These are phyloP conservation scores for Annulohypoxylon truncatum DNA, from an alignment of 2,329 filamentous ascomycete species.

Conservation along the genomic window DNA sequence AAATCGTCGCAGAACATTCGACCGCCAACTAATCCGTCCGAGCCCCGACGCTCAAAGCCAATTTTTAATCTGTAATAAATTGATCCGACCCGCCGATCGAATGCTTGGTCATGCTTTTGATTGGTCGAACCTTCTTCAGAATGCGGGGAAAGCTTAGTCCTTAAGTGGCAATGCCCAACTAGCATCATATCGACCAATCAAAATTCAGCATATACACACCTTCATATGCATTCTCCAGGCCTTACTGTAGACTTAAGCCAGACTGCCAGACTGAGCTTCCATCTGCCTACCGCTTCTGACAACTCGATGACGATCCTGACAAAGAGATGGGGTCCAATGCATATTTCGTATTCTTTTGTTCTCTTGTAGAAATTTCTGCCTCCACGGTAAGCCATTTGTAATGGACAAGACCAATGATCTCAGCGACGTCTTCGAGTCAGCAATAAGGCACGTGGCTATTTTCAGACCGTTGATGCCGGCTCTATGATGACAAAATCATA, in stretches of 20 bases:
- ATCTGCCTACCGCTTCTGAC: conserved; percentile 15
- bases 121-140: conserved; percentile 20
- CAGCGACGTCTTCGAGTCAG: not conserved
- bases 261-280: conserved; percentile 13
- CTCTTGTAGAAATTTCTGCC: not conserved
- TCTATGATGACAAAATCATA: not conserved
- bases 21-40: conserved; percentile 31
- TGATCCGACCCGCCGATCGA: conserved; percentile 36
- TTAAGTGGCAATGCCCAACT: conserved; percentile 28
- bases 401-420: not conserved
- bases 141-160: conserved; percentile 38
- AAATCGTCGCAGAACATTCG: conserved; percentile 31
- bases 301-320: conserved; percentile 24
- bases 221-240: not conserved
- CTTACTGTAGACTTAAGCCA: conserved; percentile 1
- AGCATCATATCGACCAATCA: conserved; percentile 20
- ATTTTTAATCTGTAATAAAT: conserved; percentile 28
- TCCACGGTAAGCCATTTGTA: not conserved
- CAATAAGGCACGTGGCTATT: conserved; percentile 15
- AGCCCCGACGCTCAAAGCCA: conserved; percentile 23
- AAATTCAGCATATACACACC: not conserved
- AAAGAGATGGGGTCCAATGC: conserved; percentile 13
- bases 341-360: conserved; percentile 16
- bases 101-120: not conserved
- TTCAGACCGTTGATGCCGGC: not conserved